phyloP scores from a whole-genome alignment of 331 rosid species.

The Saraca asoca region DNA sequence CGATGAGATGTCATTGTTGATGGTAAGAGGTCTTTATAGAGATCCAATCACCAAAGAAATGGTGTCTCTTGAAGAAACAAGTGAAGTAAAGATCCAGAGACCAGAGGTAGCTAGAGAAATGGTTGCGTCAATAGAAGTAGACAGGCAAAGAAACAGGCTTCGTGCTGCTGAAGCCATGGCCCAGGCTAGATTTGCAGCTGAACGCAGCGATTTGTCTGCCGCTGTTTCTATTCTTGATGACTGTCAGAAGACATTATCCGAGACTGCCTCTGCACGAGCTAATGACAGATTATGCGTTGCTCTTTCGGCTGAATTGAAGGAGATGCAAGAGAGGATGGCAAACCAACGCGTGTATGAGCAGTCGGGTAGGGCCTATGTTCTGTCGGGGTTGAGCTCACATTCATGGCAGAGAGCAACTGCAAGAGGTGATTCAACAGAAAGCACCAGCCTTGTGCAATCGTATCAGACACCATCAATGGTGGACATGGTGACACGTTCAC shows the following conservation, averaged over 20 bases:
- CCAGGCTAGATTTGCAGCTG: slow-evolving; percentile 75
- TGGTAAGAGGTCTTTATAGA: slow-evolving; percentile 56
- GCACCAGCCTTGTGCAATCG: slow-evolving; percentile 64
- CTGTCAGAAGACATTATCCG: slow-evolving; percentile 55
- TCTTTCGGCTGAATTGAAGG: slow-evolving; percentile 78
- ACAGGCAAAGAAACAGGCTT: slow-evolving; percentile 76
- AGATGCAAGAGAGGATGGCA: slow-evolving; percentile 92
- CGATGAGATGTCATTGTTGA: slow-evolving; percentile 58
- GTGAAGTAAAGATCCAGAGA: slow-evolving; percentile 72
- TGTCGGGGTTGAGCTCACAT: slow-evolving; percentile 91
- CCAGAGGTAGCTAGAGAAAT: slow-evolving; percentile 52
- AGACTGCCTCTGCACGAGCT: slow-evolving; percentile 60
- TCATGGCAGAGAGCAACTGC: slow-evolving; percentile 96
- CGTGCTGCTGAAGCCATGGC: slow-evolving; percentile 82
- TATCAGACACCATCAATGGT: slow-evolving; percentile 87
- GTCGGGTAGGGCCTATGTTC: slow-evolving; percentile 85
- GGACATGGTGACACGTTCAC: slow-evolving; percentile 88
- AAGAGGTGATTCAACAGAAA: slow-evolving; percentile 81
- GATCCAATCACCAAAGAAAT: slow-evolving; percentile 73
- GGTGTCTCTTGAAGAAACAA: slow-evolving; percentile 49
- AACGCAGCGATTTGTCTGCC: slow-evolving; percentile 59
- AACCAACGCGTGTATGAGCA: slow-evolving; percentile 70
- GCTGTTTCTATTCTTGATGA: slow-evolving; percentile 70
- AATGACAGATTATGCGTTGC: slow-evolving; percentile 66
- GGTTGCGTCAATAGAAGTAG: slow-evolving; percentile 73